Percentiles rank a stretch among this genome's conserved stretches.
Evolutionary conservation across 2,329 filamentous ascomycete species (phyloP).

Genomic region (Chaetoscypha palmicola): DNA sequence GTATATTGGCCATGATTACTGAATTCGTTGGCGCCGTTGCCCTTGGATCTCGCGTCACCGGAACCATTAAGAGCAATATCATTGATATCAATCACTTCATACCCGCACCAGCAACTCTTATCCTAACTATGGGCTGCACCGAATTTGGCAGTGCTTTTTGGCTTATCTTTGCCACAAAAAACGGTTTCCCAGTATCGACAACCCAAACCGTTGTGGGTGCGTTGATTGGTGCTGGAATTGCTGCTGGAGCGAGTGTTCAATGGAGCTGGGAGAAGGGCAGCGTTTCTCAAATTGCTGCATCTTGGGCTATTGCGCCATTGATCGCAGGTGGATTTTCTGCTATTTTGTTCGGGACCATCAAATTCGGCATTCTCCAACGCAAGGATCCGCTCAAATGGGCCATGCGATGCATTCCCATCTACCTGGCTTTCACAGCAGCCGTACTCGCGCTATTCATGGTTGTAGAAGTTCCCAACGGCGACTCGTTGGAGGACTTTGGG

Average conservation of each 20-base stretch:
- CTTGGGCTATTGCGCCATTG: conserved; percentile 65
- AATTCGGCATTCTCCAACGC: conserved; percentile 62
- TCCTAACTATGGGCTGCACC: conserved; percentile 60
- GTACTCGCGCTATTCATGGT: conserved; percentile 71
- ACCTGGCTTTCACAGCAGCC: conserved; percentile 69
- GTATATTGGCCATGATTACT: conserved; percentile 59
- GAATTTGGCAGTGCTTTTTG: conserved; percentile 59
- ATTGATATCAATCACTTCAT: conserved; percentile 54
- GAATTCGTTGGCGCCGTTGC: conserved; percentile 61
- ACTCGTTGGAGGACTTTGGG: conserved; percentile 59
- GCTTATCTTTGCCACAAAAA: conserved; percentile 74
- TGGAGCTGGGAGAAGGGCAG: conserved; percentile 66
- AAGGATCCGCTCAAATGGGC: conserved; percentile 67
- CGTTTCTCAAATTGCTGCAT: conserved; percentile 59
- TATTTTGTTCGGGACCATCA: conserved; percentile 66
- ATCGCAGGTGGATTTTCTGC: conserved; percentile 60
- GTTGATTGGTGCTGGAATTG: conserved; percentile 62
- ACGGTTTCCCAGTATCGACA: conserved; percentile 67
- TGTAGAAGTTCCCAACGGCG: conserved; percentile 70
- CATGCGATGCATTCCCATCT: conserved; percentile 66
- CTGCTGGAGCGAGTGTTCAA: conserved; percentile 54
- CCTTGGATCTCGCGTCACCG: conserved; percentile 62
- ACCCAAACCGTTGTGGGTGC: conserved; percentile 66
- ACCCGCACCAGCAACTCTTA: conserved; percentile 56
- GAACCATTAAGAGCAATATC: conserved; percentile 75